phyloP scores from a whole-genome alignment of 495 filamentous ascomycete species.

The Xylaria curta region DNA sequence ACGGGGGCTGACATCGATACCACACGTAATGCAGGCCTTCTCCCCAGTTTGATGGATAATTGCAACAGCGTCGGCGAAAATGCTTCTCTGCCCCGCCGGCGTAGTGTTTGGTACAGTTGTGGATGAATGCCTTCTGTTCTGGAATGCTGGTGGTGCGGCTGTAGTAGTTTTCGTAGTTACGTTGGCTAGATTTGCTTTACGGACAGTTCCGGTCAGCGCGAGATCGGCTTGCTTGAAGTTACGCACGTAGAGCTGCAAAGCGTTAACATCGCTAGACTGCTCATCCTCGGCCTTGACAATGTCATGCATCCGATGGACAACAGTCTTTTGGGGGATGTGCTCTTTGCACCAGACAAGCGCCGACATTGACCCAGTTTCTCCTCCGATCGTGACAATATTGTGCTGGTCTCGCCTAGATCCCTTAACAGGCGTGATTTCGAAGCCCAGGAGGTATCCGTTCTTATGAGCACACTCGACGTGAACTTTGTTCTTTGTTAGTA shows the following conservation, averaged over 20 bases:
- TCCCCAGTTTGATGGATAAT: constrained; percentile 40
- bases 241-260: constrained; percentile 81
- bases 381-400: constrained; percentile 74
- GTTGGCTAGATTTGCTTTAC: constrained; percentile 71
- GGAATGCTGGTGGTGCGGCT: constrained; percentile 29
- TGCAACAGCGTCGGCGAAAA: not conserved
- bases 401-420: constrained; percentile 78
- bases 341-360: constrained; percentile 91
- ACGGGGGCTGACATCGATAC: constrained; percentile 63
- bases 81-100: not conserved
- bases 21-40: constrained; percentile 63
- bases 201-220: constrained; percentile 84
- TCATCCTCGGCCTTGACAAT: constrained; percentile 62
- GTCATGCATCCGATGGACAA: constrained; percentile 80
- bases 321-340: constrained; percentile 70
- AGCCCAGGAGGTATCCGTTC: constrained; percentile 80
- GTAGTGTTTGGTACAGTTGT: constrained; percentile 32
- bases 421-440: constrained; percentile 91
- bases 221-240: constrained; percentile 96
- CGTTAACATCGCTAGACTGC: constrained; percentile 60
- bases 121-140: constrained; percentile 49
- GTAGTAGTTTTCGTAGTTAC: constrained; percentile 49
- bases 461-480: constrained; percentile 91
- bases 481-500: constrained; percentile 53
- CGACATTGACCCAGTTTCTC: constrained; percentile 75